phyloP scores from a whole-genome alignment of 192 early-diverging fungal species.

The Backusella morwellensis region DNA sequence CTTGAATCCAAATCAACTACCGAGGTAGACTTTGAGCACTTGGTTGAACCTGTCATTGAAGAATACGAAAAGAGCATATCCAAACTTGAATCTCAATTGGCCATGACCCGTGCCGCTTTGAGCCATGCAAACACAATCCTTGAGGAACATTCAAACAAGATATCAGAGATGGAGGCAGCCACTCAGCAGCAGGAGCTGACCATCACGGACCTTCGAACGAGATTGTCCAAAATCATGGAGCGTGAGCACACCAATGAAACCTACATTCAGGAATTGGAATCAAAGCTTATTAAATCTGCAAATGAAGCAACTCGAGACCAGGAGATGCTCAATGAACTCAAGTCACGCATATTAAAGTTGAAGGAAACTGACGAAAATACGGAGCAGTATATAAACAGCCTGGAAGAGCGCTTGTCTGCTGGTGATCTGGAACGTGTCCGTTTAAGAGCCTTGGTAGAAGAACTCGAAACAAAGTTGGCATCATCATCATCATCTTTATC shows the following conservation, averaged over 20 bases:
- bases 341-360: conserved; percentile 43
- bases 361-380: conserved; percentile 46
- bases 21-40: conserved; percentile 38
- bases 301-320: conserved; percentile 37
- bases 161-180: conserved; percentile 41
- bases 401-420: conserved; percentile 31
- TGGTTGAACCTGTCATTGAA: conserved; percentile 66
- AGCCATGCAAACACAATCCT: conserved; percentile 52
- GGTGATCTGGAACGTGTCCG: conserved; percentile 13
- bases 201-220: conserved; percentile 40
- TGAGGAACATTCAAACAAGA: conserved; percentile 53
- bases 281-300: conserved; percentile 25
- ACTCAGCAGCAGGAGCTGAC: conserved; percentile 42
- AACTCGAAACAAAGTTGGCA: conserved; percentile 10
- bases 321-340: conserved; percentile 33
- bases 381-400: conserved; percentile 39
- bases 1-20: not conserved
- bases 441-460: conserved; percentile 8
- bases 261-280: conserved; percentile 44
- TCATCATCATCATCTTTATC: not conserved
- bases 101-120: conserved; percentile 52
- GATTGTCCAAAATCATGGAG: conserved; percentile 43
- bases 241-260: conserved; percentile 47
- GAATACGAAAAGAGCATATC: conserved; percentile 69
- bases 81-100: conserved; percentile 57